A percentile compares a stretch with the other conserved stretches of the same genome.
Conservation (phyloP, 176 grass and related monocot genomes). For the Eremochloa ophiuroides region DNA sequence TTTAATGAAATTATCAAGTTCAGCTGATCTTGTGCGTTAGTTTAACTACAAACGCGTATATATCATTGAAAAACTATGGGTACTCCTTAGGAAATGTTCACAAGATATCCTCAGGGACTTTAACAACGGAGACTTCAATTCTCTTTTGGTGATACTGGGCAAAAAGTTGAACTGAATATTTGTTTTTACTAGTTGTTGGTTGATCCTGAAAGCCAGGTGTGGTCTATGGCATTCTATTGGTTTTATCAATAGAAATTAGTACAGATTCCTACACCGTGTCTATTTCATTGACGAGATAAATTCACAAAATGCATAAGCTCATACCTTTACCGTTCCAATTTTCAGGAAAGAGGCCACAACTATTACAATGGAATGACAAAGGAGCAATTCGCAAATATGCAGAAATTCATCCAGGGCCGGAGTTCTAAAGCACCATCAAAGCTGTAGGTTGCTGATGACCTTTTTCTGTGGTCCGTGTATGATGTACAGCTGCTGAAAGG, state of each 20-base stretch:
- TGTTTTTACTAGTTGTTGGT: not conserved
- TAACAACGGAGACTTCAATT: not conserved
- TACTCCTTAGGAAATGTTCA: not conserved
- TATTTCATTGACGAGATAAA: not conserved
- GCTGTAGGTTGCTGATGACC: slow-evolving; percentile 30
- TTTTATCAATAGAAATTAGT: slow-evolving; percentile 10
- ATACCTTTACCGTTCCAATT: slow-evolving; percentile 17
- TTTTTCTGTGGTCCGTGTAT: not conserved
- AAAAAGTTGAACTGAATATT: not conserved
- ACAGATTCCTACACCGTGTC: not conserved
- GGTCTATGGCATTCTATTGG: not conserved
- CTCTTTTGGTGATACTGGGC: not conserved
- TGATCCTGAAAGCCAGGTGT: not conserved
- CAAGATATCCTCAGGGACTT: not conserved
- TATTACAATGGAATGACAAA: slow-evolving; percentile 90
- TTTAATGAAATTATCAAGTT: not conserved
- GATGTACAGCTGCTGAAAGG: not conserved
- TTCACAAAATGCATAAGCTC: not conserved
- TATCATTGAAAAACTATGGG: not conserved
- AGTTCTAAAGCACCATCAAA: slow-evolving; percentile 66
- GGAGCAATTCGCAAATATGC: slow-evolving; percentile 86
- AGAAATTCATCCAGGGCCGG: slow-evolving; percentile 76
- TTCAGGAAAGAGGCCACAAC: slow-evolving; percentile 77
- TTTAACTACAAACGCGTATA: not conserved
- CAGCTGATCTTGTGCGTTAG: not conserved